Conservation (phyloP, 805 yeast genomes). For the Ogataea salicorniae region DNA sequence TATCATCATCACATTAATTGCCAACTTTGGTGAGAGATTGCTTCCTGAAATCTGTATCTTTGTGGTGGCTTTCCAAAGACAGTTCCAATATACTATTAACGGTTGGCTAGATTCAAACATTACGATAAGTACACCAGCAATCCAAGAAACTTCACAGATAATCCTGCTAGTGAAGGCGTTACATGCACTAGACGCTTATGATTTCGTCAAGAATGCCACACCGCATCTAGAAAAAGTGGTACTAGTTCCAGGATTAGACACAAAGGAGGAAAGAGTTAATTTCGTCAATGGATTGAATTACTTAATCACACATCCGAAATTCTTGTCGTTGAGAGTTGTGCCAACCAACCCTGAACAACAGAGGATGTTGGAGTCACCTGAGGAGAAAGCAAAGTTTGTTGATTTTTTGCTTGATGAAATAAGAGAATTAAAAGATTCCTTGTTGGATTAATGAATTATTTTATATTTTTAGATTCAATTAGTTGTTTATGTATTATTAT, state of each 20-base stretch:
- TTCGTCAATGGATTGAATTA: slow-evolving; percentile 61
- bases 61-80: slow-evolving; percentile 57
- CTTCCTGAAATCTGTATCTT: slow-evolving; percentile 64
- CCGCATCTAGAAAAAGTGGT: slow-evolving; percentile 15
- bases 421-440: slow-evolving; percentile 43
- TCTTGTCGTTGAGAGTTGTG: slow-evolving; percentile 60
- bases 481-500: neutral
- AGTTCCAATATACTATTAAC: slow-evolving; percentile 55
- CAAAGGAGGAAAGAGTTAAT: slow-evolving; percentile 50
- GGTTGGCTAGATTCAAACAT: slow-evolving; percentile 57
- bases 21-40: slow-evolving; percentile 57
- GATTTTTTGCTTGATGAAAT: slow-evolving; percentile 45
- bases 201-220: slow-evolving; percentile 31
- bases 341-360: slow-evolving; percentile 66
- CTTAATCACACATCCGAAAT: slow-evolving; percentile 82
- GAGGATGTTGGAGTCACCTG: slow-evolving; percentile 40
- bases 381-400: slow-evolving; percentile 40
- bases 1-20: slow-evolving; percentile 52
- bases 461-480: neutral
- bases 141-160: slow-evolving; percentile 67
- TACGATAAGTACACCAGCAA: slow-evolving; percentile 42
- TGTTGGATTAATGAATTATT: slow-evolving; percentile 20
- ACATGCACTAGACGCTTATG: slow-evolving; percentile 46
- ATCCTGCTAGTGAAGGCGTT: slow-evolving; percentile 58
- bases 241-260: slow-evolving; percentile 57